Percentiles rank a stretch among this genome's conserved stretches.
Conservation (phyloP, 2,329 filamentous ascomycete species). For the Sarocladium brachiariae region DNA sequence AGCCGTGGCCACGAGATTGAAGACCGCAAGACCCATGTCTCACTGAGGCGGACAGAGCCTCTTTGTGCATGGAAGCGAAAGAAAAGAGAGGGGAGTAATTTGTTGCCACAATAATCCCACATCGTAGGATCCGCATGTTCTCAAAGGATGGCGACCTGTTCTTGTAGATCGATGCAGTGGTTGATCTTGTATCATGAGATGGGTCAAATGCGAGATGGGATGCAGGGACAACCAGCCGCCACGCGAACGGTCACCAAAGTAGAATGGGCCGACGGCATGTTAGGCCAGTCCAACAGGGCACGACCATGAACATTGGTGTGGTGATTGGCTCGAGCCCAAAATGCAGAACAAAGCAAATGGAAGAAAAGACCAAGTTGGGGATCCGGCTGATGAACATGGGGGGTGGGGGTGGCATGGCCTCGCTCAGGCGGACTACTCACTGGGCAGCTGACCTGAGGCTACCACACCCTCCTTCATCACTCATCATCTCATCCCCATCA, state of each 20-base stretch:
- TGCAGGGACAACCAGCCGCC: not conserved
- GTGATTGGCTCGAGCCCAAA: no score
- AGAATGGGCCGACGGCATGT: no score
- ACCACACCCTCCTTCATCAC: no score
- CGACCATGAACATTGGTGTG: no score
- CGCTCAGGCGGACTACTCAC: not conserved
- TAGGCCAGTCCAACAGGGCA: no score
- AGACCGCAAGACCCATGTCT: conserved; percentile 2
- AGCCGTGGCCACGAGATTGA: not conserved
- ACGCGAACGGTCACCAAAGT: not conserved
- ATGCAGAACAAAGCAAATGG: no score
- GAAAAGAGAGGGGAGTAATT: no score
- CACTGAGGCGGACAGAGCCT: not conserved
- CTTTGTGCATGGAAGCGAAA: no score
- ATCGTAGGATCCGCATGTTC: not conserved
- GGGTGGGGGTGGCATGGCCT: conserved; percentile 1
- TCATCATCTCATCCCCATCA: no score
- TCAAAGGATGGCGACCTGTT: not conserved
- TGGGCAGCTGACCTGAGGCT: not conserved
- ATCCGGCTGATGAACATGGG: not conserved
- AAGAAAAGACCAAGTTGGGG: no score
- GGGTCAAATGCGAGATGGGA: not conserved
- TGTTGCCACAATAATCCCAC: no score
- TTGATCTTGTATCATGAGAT: no score
- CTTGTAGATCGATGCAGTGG: not conserved